Evolutionary conservation across 2,329 filamentous ascomycete species (phyloP).

Genomic region (Thyridium curvatum): DNA sequence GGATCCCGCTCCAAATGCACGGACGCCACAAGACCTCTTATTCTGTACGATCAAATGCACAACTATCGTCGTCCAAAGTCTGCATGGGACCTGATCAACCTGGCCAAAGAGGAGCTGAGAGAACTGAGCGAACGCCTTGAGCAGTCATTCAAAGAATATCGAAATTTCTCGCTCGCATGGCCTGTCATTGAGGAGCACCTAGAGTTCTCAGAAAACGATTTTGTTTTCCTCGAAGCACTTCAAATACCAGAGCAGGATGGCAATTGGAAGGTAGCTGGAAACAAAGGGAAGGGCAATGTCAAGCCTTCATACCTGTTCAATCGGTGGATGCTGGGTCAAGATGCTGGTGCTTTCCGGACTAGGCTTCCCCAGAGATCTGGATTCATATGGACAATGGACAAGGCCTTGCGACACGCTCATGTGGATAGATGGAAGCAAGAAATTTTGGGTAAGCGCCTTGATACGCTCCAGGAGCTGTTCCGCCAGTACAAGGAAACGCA

Average conservation of each 20-base stretch:
- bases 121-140: conserved; percentile 7
- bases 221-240: conserved; percentile 51
- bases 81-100: conserved; percentile 34
- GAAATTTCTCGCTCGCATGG: conserved; percentile 5
- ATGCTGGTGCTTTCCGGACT: conserved; percentile 35
- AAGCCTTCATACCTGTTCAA: conserved; percentile 41
- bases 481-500: conserved; percentile 34
- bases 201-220: conserved; percentile 45
- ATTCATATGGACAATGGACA: conserved; percentile 46
- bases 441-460: conserved; percentile 44
- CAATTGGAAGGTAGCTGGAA: conserved; percentile 40
- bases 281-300: conserved; percentile 33
- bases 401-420: conserved; percentile 25
- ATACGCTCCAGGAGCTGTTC: conserved; percentile 28
- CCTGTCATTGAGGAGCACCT: conserved; percentile 32
- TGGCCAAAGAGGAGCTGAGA: conserved; percentile 22
- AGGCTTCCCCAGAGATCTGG: conserved; percentile 16
- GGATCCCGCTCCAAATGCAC: conserved; percentile 57
- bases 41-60: conserved; percentile 32
- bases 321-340: conserved; percentile 42
- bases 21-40: conserved; percentile 36
- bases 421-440: conserved; percentile 33
- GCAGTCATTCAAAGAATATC: conserved; percentile 9
- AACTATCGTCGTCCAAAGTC: conserved; percentile 21
- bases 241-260: conserved; percentile 34